Evolutionary conservation across 1,139 yeast species (phyloP), one percentile per base, ranked within the genome.

Genomic region (Pichia sorboxylosa): DNA sequence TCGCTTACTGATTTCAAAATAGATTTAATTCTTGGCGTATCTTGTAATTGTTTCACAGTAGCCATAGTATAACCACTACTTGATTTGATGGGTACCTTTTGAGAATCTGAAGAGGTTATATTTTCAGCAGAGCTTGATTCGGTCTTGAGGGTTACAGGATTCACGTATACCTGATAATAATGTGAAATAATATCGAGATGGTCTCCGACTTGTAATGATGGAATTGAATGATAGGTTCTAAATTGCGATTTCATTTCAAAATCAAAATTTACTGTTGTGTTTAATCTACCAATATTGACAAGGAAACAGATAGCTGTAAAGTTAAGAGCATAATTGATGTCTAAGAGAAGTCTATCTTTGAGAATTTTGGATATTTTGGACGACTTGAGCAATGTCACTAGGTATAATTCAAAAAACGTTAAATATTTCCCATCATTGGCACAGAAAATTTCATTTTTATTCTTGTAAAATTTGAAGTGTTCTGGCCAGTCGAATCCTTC

Each of bases 191-290:
- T 41, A 13, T 39, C 66, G 28, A 63, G 54, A 33, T 58, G 58
- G 10, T 79, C 71, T 41, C 70, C 72, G 3, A 78, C 73, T 52
- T 90, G 97, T 33, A 90, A 63, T 6, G 87, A 74, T 1, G 98
- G 98, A 24, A 90, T 83, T 11, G 94, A 81, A 55, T 87, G 96
- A 51, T 81, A 90, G 0, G 96, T 87, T 46, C 97, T 65, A 44
- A 87, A 64, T 41, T 87, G 90, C 1, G 95, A 84, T 44, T 85
- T 78, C 97, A 87, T 87, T 51, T 85, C 96, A n/a, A 93, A 85
- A 35, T 84, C 94, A 52, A 87, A 90, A 55, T 87, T 87, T 33
- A 90, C 77, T 5, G 97, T 90, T 2, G 98, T 90, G 58, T 90
- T 90, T 75, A 90, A 76, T 42, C 97, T 64, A 4, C 97, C 97